Evolutionary conservation across 139 green algal genomes (phyloP).

Genomic region (Yamagishiella unicocca): DNA sequence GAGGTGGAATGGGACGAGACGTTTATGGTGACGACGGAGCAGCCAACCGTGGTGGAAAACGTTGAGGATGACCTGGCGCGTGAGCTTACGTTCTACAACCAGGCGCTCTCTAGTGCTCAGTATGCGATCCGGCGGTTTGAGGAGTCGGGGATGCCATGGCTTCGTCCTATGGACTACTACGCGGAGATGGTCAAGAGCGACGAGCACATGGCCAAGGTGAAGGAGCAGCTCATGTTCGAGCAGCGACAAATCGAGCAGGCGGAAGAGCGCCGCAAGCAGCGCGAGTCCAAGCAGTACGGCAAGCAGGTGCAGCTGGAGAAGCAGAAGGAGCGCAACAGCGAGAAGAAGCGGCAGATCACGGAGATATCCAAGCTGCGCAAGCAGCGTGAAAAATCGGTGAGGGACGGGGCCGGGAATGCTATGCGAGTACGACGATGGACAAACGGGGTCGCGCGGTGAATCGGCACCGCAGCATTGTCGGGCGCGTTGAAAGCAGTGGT

Average conservation of each 20-base stretch:
- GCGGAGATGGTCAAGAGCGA: slow-evolving; percentile 99
- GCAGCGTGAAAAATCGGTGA: slow-evolving; percentile 70
- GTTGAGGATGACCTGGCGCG: slow-evolving; percentile 93
- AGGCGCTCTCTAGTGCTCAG: slow-evolving; percentile 82
- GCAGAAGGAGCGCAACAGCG: slow-evolving; percentile 83
- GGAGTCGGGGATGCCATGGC: slow-evolving; percentile 74
- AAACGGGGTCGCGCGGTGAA: no score
- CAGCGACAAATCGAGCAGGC: slow-evolving; percentile 83
- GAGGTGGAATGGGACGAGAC: slow-evolving; percentile 67
- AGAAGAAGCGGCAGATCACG: slow-evolving; percentile 90
- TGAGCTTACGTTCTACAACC: slow-evolving; percentile 96
- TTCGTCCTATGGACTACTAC: slow-evolving; percentile 94
- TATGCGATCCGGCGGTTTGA: slow-evolving; percentile 81
- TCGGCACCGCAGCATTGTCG: no score
- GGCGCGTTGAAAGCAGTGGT: no score
- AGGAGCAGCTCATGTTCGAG: slow-evolving; percentile 91
- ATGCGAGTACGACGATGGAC: no score
- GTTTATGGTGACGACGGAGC: slow-evolving; percentile 61
- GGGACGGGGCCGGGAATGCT: no score
- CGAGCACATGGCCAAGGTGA: slow-evolving; percentile 94
- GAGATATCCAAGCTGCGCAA: slow-evolving; percentile 83
- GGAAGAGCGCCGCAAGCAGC: slow-evolving; percentile 88
- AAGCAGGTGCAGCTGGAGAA: slow-evolving; percentile 94
- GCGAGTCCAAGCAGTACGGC: slow-evolving; percentile 91
- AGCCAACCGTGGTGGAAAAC: slow-evolving; percentile 55